phyloP scores from a whole-genome alignment of 139 green algal species.

The Chlamydomonas sp. region DNA sequence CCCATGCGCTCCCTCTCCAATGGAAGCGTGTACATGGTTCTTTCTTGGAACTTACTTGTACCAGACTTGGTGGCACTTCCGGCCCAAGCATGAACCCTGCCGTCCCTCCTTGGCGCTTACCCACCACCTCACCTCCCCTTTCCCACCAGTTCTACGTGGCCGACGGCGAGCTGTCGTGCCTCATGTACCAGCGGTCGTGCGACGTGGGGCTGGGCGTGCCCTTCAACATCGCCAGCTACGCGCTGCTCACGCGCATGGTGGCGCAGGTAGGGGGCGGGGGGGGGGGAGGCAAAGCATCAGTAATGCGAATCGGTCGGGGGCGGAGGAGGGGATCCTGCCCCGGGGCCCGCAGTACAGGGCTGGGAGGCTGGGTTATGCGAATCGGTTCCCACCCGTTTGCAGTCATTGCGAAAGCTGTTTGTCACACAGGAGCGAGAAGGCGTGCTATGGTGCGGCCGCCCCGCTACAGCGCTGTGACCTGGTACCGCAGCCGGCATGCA shows the following conservation, averaged over 20 bases:
- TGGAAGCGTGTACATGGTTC: too few species aligned
- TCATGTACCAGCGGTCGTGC: constrained; percentile 98
- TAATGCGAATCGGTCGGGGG: too few species aligned
- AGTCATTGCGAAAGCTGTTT: too few species aligned
- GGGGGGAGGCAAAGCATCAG: too few species aligned
- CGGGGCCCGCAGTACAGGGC: background rate
- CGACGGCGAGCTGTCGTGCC: constrained; percentile 95
- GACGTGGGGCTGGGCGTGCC: constrained; percentile 99
- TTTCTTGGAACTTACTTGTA: too few species aligned
- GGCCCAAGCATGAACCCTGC: background rate
- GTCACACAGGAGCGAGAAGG: too few species aligned
- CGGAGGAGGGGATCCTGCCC: too few species aligned
- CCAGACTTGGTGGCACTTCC: too few species aligned
- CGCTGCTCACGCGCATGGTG: constrained; percentile 94
- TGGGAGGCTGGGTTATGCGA: background rate
- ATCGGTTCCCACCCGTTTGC: background rate
- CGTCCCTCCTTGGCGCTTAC: background rate
- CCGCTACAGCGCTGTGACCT: too few species aligned
- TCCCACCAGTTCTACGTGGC: constrained; percentile 96
- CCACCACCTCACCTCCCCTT: background rate
- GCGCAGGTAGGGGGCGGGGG: constrained; percentile 77
- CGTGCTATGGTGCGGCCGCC: too few species aligned
- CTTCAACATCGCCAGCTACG: constrained; percentile 99
- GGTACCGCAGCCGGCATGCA: too few species aligned
- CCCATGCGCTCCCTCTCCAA: too few species aligned